A percentile compares a stretch with the other conserved stretches of the same genome.
Conservation (phyloP, 345 rosid species). For the Pistacia vera region DNA sequence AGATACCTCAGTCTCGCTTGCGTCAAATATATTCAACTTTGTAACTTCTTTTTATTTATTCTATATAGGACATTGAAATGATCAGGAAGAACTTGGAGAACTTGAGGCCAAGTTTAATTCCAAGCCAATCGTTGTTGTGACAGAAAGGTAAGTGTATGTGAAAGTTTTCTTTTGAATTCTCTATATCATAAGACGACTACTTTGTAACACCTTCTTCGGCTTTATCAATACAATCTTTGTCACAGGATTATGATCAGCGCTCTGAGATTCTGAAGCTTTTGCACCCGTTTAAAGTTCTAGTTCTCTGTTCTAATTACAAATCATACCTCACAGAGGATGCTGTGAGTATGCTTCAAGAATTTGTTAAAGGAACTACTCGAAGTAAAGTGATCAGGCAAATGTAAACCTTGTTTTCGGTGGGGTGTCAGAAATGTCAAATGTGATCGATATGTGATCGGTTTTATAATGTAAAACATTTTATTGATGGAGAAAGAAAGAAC, state of each 20-base stretch:
- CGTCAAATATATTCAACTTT: background rate
- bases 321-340: constrained; percentile 39
- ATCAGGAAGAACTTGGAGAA: constrained; percentile 46
- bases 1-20: too few relatives aligned
- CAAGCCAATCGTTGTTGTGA: constrained; percentile 61
- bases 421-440: too few relatives aligned
- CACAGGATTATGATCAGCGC: constrained; percentile 21
- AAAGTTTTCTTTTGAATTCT: background rate
- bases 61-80: constrained; percentile 58
- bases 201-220: background rate
- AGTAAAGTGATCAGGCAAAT: background rate
- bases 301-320: constrained; percentile 63
- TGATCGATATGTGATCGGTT: too few relatives aligned
- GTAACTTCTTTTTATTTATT: constrained; percentile 2
- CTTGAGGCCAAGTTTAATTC: constrained; percentile 47
- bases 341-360: constrained; percentile 43
- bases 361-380: constrained; percentile 38
- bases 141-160: constrained; percentile 62
- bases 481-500: too few relatives aligned
- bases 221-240: background rate
- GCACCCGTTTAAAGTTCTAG: constrained; percentile 49
- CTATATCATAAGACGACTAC: background rate
- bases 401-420: too few relatives aligned
- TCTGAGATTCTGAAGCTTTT: constrained; percentile 58
- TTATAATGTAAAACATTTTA: too few relatives aligned